These are phyloP conservation scores for Silene uniflora DNA, from an alignment of 148 eudicot species.

Conservation along the genomic window DNA sequence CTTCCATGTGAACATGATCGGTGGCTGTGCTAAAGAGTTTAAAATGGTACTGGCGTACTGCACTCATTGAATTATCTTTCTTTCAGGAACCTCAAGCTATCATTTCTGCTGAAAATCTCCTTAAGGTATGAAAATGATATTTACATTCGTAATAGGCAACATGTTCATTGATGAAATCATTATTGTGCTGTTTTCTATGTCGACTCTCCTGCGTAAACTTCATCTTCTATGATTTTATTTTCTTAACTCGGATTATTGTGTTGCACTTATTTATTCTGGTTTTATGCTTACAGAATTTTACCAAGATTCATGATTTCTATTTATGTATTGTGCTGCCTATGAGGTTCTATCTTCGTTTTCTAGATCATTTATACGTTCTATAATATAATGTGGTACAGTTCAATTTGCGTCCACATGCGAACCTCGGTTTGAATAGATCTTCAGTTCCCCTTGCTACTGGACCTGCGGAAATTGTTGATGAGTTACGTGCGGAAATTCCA, in stretches of 20 bases:
- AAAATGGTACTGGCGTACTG: conserved; percentile 8
- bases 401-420: conserved; percentile 73
- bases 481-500: conserved; percentile 69
- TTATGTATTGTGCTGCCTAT: conserved; percentile 6
- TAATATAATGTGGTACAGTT: conserved; percentile 47
- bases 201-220: neutral
- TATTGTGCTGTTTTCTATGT: neutral
- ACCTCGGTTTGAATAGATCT: conserved; percentile 71
- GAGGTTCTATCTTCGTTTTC: neutral
- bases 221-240: neutral
- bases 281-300: neutral
- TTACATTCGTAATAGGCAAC: neutral
- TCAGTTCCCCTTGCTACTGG: conserved; percentile 44
- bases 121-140: conserved; percentile 54
- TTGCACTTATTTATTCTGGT: neutral
- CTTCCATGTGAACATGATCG: conserved; percentile 10
- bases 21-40: neutral
- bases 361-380: neutral
- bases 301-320: neutral
- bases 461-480: conserved; percentile 42
- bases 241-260: neutral
- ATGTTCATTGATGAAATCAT: neutral
- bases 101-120: conserved; percentile 77
- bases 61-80: conserved; percentile 19
- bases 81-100: conserved; percentile 44